Evolutionary conservation across 2,329 filamentous ascomycete genomes (phyloP).

Genomic region (Aaosphaeria arxii): DNA sequence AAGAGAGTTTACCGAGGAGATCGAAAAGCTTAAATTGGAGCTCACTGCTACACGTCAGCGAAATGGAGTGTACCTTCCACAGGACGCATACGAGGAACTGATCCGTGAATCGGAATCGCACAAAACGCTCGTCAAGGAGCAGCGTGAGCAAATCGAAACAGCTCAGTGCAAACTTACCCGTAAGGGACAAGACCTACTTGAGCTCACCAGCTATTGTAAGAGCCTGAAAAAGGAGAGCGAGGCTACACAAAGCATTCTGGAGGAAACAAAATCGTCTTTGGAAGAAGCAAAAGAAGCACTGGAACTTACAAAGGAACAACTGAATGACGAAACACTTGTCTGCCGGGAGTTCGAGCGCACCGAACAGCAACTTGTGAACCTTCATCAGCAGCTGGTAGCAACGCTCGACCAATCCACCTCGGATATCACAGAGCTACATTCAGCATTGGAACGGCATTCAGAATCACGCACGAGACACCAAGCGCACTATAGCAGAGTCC

Average conservation of each 20-base stretch:
- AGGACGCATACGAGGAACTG: conserved; percentile 86
- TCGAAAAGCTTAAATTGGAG: conserved; percentile 91
- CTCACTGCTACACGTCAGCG: conserved; percentile 88
- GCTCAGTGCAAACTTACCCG: conserved; percentile 88
- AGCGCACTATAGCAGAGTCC: too few relatives aligned
- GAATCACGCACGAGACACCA: too few relatives aligned
- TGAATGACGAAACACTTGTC: conserved; percentile 76
- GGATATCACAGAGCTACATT: too few relatives aligned
- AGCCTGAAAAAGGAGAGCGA: conserved; percentile 88
- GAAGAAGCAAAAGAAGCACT: conserved; percentile 87
- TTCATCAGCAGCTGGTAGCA: conserved; percentile 73
- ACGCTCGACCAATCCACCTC: conserved; percentile 54
- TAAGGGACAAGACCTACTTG: conserved; percentile 89
- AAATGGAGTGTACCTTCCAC: conserved; percentile 91
- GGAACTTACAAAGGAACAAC: conserved; percentile 67
- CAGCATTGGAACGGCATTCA: too few relatives aligned
- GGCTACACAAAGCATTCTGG: conserved; percentile 65
- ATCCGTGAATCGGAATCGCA: conserved; percentile 88
- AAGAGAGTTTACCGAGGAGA: conserved; percentile 85
- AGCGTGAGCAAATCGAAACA: conserved; percentile 85
- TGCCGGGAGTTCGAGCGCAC: conserved; percentile 83
- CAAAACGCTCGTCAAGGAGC: conserved; percentile 87
- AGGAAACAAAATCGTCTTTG: conserved; percentile 75
- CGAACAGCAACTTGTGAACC: conserved; percentile 70
- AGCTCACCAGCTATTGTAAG: conserved; percentile 82